phyloP scores from a whole-genome alignment of 306 rosid species.

The Senna tora region DNA sequence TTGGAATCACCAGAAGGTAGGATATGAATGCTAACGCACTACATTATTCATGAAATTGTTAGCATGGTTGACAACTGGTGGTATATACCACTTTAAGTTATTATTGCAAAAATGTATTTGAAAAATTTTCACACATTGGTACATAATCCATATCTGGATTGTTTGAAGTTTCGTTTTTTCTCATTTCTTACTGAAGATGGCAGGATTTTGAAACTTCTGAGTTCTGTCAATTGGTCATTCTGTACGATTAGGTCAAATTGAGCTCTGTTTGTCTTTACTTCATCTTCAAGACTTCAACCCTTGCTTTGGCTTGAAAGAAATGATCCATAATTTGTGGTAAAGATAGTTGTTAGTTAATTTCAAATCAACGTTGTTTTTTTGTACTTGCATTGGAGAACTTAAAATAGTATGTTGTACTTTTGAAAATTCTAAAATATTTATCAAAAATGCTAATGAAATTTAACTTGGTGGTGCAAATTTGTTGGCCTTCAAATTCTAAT shows the following conservation, averaged over 20 bases:
- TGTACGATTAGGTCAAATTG: not conserved
- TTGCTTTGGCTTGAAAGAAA: not conserved
- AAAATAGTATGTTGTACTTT: not conserved
- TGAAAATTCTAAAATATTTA: not conserved
- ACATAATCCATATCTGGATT: slow-evolving; percentile 5
- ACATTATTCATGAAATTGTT: not conserved
- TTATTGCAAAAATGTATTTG: not conserved
- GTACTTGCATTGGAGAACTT: not conserved
- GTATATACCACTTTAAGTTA: slow-evolving; percentile 14
- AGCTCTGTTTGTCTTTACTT: slow-evolving; percentile 2
- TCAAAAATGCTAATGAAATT: not conserved
- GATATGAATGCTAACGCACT: slow-evolving; percentile 1
- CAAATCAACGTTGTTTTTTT: not conserved
- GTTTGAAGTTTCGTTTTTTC: not conserved
- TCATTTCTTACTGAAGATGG: not conserved
- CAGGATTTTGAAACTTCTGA: slow-evolving; percentile 3
- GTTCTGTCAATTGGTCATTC: not conserved
- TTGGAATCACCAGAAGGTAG: slow-evolving; percentile 96
- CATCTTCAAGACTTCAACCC: not conserved
- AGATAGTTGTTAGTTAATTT: not conserved
- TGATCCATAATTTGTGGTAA: not conserved
- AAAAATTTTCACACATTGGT: not conserved
- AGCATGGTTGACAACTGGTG: slow-evolving; percentile 1
- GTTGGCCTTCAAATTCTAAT: not conserved
- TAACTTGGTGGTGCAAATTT: not conserved